Evolutionary conservation across 805 yeast genomes (phyloP), one percentile per base, ranked within the genome.

Genomic region (Spathaspora hagerdaliae): DNA sequence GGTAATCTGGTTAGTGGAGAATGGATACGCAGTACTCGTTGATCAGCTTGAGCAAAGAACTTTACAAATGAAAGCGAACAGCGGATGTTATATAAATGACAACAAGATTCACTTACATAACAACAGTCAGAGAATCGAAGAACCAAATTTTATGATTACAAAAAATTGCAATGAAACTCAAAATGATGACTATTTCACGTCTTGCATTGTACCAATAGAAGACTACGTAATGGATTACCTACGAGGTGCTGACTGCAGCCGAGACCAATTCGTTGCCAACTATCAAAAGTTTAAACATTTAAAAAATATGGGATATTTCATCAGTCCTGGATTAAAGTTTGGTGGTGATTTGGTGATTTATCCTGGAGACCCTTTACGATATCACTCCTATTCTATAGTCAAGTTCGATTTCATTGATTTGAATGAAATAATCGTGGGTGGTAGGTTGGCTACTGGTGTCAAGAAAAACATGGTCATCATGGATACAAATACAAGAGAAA

Each of bases 291-390:
- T 67, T 56, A 61, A 61, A 42, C 56, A 59, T 43, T 62, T 82
- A 32, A 73, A 74, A 46, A 53, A 58, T 6, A 57, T 59, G 11
- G 81, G 78, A 1, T 85, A 73, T 60, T 79, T 69, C 46, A 53
- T 87, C 13, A 74, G 89, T 31, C 97, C 98, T 0, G 99, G 99
- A 0, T 68, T 90, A 31, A 75, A 96, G 47, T 92, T 91, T 63
- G 99, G 99, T 2, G 95, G 96, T 5, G 81, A 81, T 44, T 90
- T 81, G 56, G 78, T 94, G 46, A 90, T 91, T 1, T 92, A 92
- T 52, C 98, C 97, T 0, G 98, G 97, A 1, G 99, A 92, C 60
- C 96, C 98, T 7, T 68, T 92, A 44, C 64, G 94, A 39, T 94
- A 81, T 57, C 99, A 92, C 64, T 86, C 97, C 2, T 97, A 92